phyloP scores from a whole-genome alignment of 495 filamentous ascomycete species.

The Xylaria nigripes region DNA sequence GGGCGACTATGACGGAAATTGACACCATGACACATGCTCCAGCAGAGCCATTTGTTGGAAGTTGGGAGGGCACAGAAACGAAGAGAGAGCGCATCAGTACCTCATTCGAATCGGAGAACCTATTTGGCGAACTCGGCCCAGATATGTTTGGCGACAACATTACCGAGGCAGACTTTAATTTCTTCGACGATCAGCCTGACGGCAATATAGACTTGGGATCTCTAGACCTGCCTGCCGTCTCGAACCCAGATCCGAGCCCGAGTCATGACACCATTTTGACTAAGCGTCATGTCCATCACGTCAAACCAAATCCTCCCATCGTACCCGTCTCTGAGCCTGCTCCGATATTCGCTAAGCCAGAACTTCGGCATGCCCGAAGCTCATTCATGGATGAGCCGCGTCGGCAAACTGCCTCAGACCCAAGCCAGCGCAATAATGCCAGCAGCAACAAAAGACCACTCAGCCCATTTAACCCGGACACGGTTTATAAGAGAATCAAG shows the following conservation, averaged over 20 bases:
- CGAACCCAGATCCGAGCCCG: conserved; percentile 13
- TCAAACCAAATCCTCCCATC: conserved; percentile 14
- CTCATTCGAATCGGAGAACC: conserved; percentile 49
- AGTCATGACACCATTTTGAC: conserved; percentile 8
- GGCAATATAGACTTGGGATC: conserved; percentile 31
- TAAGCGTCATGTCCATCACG: conserved; percentile 11
- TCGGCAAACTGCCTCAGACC: conserved; percentile 20
- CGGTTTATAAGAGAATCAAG: conserved; percentile 44
- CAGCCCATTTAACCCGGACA: conserved; percentile 45
- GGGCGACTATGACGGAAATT: conserved; percentile 16
- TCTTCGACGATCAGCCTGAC: conserved; percentile 57
- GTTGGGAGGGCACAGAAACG: conserved; percentile 29
- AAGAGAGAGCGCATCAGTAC: conserved; percentile 28
- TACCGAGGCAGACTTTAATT: conserved; percentile 85
- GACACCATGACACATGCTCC: conserved; percentile 19
- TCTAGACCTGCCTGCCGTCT: conserved; percentile 23
- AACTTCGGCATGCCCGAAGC: conserved; percentile 41
- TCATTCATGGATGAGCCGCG: conserved; percentile 27
- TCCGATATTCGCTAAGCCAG: conserved; percentile 38
- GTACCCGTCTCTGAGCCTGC: conserved; percentile 11
- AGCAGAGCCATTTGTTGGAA: conserved; percentile 21
- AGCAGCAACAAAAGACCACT: conserved; percentile 36
- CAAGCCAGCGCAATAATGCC: conserved; percentile 13
- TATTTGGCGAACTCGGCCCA: conserved; percentile 63
- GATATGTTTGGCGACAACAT: conserved; percentile 77